Evolutionary conservation across 2,329 filamentous ascomycete species (phyloP).

Genomic region (Penicillium psychrosexuale): DNA sequence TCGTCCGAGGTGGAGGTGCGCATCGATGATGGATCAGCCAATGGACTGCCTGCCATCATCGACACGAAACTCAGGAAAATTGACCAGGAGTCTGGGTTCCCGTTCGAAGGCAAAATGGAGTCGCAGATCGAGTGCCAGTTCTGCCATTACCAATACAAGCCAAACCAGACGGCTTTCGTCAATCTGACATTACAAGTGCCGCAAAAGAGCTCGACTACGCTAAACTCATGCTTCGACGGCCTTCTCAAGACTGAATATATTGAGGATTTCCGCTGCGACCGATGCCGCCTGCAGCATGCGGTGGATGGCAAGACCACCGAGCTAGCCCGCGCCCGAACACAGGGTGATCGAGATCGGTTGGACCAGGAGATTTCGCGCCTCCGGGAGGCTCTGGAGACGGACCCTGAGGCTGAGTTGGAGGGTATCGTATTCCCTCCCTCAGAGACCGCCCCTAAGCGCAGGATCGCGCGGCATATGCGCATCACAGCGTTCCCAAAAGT

Average conservation of each 20-base stretch:
- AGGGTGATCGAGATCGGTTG: constrained; percentile 52
- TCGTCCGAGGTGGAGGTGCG: constrained; percentile 33
- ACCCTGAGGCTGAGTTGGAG: constrained; percentile 74
- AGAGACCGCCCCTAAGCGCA: constrained; percentile 71
- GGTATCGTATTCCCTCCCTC: constrained; percentile 72
- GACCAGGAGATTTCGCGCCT: constrained; percentile 63
- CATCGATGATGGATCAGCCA: constrained; percentile 36
- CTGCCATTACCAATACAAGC: constrained; percentile 84
- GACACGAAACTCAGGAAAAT: constrained; percentile 39
- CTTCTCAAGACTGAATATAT: constrained; percentile 95
- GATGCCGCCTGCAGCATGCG: constrained; percentile 82
- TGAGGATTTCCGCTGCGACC: constrained; percentile 94
- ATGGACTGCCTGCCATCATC: constrained; percentile 35
- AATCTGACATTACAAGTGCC: constrained; percentile 90
- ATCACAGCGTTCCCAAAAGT: constrained; percentile 87
- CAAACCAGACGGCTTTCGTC: constrained; percentile 80
- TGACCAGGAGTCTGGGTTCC: constrained; percentile 61
- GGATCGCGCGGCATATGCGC: constrained; percentile 81
- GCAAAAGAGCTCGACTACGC: constrained; percentile 72
- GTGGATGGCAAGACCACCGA: constrained; percentile 62
- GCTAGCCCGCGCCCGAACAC: constrained; percentile 53
- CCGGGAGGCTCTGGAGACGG: constrained; percentile 66
- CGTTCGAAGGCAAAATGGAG: constrained; percentile 85
- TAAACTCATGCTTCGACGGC: constrained; percentile 87
- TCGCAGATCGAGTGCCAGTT: constrained; percentile 93